phyloP scores from a whole-genome alignment of 2,329 filamentous ascomycete genomes.

The Neofusicoccum laricinum region DNA sequence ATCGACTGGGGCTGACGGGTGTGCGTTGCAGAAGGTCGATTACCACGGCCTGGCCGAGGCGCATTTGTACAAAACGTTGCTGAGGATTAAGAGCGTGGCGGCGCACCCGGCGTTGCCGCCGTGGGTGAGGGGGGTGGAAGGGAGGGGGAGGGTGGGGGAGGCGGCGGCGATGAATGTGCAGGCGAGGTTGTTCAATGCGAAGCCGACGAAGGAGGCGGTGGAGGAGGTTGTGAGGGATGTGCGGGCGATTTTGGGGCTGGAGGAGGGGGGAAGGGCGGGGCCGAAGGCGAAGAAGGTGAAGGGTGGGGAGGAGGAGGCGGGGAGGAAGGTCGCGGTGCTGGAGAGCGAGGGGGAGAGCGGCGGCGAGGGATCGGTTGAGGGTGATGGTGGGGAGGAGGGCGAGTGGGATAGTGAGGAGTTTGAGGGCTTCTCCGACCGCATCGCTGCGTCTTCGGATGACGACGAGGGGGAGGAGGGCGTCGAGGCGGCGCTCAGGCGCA shows the following conservation, averaged over 20 bases:
- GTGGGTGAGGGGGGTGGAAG: constrained; percentile 34
- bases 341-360: constrained; percentile 17
- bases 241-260: constrained; percentile 37
- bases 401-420: constrained; percentile 25
- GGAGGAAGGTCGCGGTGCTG: constrained; percentile 16
- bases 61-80: constrained; percentile 56
- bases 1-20: neutral
- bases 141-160: constrained; percentile 36
- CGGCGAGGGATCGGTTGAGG: constrained; percentile 15
- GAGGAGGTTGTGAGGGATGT: constrained; percentile 44
- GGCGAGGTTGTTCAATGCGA: constrained; percentile 59
- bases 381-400: constrained; percentile 15
- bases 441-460: constrained; percentile 37
- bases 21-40: constrained; percentile 46
- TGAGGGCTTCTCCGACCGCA: constrained; percentile 35
- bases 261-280: neutral
- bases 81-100: constrained; percentile 56
- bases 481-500: neutral
- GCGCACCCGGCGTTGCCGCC: constrained; percentile 49
- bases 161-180: constrained; percentile 55
- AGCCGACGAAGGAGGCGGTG: constrained; percentile 55
- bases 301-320: neutral
- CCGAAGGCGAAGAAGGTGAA: neutral
- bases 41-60: constrained; percentile 48
- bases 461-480: constrained; percentile 25